Evolutionary conservation across 169 alveolate genomes (phyloP), one percentile per base, ranked within the genome.

Genomic region (Babesia ovis): DNA sequence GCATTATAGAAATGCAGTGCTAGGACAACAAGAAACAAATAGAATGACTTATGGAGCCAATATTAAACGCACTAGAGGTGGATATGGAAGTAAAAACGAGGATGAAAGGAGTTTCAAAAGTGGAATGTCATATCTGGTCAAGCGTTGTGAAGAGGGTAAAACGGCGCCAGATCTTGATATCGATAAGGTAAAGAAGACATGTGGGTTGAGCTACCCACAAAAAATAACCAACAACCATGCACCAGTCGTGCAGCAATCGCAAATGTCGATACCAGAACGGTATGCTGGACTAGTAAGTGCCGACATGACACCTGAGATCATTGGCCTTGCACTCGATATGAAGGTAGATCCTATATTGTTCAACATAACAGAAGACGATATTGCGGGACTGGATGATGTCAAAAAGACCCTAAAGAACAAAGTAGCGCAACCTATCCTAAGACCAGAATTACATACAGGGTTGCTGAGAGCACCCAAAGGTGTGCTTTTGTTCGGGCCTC

Each of bases 401-500:
- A 89, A 89, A 51, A 91, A 91, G 62, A 83, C 84, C 66, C 64
- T 89, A 56, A 92, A 90, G 72, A 95, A 90, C 61, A 92, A 92
- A 55, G 88, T 92, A 25, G 92, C 91, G 14, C 86, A 92, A 39
- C 95, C 93, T 20, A 91, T 92, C 23, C 87, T 91, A 39, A 68
- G 95, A 54, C 96, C 96, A 5, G 93, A 91, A 46, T 67, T 92
- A 53, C 95, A 91, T 76, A 79, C 86, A n/a, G 96, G 96, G 12
- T 71, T 92, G 45, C 91, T 90, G 53, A 76, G 91, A 60, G 96
- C 96, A 14, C 95, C 96, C 1, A 91, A 91, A 27, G 96, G 96
- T 39, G 90, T 92, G 54, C 72, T 92, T 46, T 69, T 92, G 4
- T 92, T 92, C 55, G 96, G 96, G 11, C 96, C 96, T 1, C 96